Evolutionary conservation across 306 rosid species (phyloP), one percentile per base, ranked within the genome.

Genomic region (Vigna unguiculata): DNA sequence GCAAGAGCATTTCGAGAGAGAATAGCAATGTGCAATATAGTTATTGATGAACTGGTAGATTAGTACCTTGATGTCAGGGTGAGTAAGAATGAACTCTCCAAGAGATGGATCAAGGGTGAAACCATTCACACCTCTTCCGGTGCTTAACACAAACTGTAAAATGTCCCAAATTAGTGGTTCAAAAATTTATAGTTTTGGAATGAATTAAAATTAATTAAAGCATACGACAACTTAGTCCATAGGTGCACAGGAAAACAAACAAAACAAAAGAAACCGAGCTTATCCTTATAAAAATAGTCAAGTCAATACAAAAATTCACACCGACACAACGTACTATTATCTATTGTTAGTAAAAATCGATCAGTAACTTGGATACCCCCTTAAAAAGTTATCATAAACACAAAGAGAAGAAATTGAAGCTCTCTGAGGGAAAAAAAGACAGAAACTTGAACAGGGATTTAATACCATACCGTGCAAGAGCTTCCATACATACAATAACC

Each of bases 401-500:
- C 41, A 43, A 41, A 24, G 67, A 41, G 66, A 73, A 28, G 45
- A 3, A 69, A 47, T 43, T 43, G 15, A 43, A 19, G 1, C 4
- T 19, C 4, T 19, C 9, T 9, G 5, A 9, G 49, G 40, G 49
- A 19, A 40, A 38, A 32, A 64, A 36, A 61, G 1, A 69, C 8
- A 41, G 1, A 21, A 24, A 36, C 15, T 15, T 22, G 21, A 67
- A 45, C 10, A 34, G 20, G 53, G 55, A 16, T 45, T 53, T 25
- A 71, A 40, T 47, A 24, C 13, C 4, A 14, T 89, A 93, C 98
- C 83, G 91, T 93, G 91, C 98, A 93, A 80, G 94, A 93, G 90
- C 98, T 93, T 71, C 98, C 96, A 30, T 93, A 93, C 98, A 93
- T 90, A 87, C 98, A 93, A 78, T 93, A 93, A 73, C 98, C 98